A percentile compares a stretch with the other conserved stretches of the same genome.
Evolutionary conservation across 306 rosid species (phyloP).

Genomic region (Trichosanthes truncata): DNA sequence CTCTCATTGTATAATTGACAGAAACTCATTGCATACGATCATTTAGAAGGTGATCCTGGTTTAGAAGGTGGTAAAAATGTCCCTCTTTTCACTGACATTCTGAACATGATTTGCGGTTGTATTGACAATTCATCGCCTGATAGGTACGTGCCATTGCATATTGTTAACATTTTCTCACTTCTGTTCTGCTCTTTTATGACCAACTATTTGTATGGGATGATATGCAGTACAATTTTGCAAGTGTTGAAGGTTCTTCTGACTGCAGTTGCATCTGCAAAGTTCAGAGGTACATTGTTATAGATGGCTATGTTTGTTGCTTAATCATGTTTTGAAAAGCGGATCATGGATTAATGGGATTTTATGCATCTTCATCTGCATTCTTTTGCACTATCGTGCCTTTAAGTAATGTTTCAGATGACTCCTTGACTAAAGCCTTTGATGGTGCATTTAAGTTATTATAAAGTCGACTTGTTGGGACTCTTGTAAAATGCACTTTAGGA

Average conservation of each 20-base stretch:
- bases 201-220: constrained; percentile 22
- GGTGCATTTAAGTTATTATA: background rate
- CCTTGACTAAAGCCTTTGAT: background rate
- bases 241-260: constrained; percentile 99
- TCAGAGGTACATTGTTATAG: constrained; percentile 53
- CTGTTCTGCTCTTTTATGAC: constrained; percentile 19
- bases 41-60: constrained; percentile 99
- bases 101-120: constrained; percentile 77
- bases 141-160: constrained; percentile 43
- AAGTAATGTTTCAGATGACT: background rate
- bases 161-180: constrained; percentile 8
- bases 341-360: background rate
- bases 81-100: constrained; percentile 59
- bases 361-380: background rate
- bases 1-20: constrained; percentile 27
- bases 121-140: constrained; percentile 93
- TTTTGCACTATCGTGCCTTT: background rate
- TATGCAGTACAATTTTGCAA: constrained; percentile 89
- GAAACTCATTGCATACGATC: constrained; percentile 99
- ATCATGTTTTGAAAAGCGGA: background rate
- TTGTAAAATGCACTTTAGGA: background rate
- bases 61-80: constrained; percentile 85
- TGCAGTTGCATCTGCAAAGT: constrained; percentile 92
- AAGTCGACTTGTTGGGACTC: background rate
- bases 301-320: constrained; percentile 1